Conservation (phyloP, 2,329 filamentous ascomycete genomes). For the Diaporthe amygdali region DNA sequence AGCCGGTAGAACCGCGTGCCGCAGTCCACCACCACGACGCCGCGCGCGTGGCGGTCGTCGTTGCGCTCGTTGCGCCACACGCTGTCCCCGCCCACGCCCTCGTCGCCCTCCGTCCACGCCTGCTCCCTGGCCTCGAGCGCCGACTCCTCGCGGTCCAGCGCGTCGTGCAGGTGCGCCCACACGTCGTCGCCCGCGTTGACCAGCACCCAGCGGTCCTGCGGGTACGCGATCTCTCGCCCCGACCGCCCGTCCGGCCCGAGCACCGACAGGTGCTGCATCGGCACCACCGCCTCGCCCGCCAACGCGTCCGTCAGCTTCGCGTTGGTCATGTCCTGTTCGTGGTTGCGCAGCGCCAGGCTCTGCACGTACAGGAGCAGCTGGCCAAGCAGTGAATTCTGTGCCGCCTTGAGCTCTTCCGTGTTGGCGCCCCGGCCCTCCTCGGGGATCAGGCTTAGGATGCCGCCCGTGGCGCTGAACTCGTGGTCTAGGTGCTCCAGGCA, state of each 20-base stretch:
- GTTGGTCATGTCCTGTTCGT: slow-evolving; percentile 61
- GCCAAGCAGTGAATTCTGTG: slow-evolving; percentile 58
- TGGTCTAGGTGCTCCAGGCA: slow-evolving; percentile 66
- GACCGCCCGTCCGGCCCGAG: slow-evolving; percentile 58
- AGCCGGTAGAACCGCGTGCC: slow-evolving; percentile 59
- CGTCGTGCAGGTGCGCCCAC: slow-evolving; percentile 48
- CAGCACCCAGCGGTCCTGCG: slow-evolving; percentile 62
- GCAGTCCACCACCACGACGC: slow-evolving; percentile 55
- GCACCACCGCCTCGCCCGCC: slow-evolving; percentile 53
- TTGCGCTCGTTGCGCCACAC: slow-evolving; percentile 36
- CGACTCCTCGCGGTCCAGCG: slow-evolving; percentile 53
- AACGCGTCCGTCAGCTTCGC: slow-evolving; percentile 56
- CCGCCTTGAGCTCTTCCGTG: slow-evolving; percentile 43
- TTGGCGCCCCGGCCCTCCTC: slow-evolving; percentile 40
- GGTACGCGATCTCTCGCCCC: slow-evolving; percentile 57
- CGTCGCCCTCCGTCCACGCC: slow-evolving; percentile 34
- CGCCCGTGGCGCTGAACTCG: slow-evolving; percentile 60
- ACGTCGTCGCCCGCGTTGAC: slow-evolving; percentile 60
- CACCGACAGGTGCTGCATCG: slow-evolving; percentile 56
- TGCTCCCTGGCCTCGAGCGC: slow-evolving; percentile 39
- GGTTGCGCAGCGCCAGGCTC: slow-evolving; percentile 57
- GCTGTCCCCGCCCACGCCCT: slow-evolving; percentile 47
- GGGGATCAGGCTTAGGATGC: slow-evolving; percentile 60
- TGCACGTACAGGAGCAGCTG: slow-evolving; percentile 62
- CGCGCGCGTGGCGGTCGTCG: slow-evolving; percentile 41